Evolutionary conservation across 75 land plant genomes (phyloP).

Genomic region (Isoetes taiwanensis): DNA sequence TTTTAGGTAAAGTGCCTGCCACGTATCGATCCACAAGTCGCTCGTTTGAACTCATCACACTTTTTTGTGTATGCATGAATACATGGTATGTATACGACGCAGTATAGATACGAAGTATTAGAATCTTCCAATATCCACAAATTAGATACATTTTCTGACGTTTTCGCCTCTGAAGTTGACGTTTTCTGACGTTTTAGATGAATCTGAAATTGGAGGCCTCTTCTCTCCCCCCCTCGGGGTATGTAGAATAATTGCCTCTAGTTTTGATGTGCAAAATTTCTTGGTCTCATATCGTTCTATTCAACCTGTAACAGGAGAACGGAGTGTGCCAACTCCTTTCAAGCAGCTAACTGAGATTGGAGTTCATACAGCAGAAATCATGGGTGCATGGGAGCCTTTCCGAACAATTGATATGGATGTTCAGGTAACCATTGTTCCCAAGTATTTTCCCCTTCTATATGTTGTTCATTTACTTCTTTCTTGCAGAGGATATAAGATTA

Average conservation of each 20-base stretch:
- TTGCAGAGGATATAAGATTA: not conserved
- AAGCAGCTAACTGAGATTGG: slow-evolving; percentile 24
- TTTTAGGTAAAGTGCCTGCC: no score
- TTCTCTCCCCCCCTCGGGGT: slow-evolving; percentile 99
- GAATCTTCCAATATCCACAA: no score
- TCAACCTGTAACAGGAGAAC: slow-evolving; percentile 45
- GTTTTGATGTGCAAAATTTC: not conserved
- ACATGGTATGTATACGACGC: no score
- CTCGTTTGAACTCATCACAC: no score
- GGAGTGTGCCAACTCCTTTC: slow-evolving; percentile 41
- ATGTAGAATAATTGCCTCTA: not conserved
- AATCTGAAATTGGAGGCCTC: slow-evolving; percentile 74
- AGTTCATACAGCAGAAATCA: slow-evolving; percentile 10
- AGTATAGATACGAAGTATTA: no score
- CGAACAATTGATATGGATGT: slow-evolving; percentile 80
- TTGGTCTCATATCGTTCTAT: not conserved
- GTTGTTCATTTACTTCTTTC: not conserved
- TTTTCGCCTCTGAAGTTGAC: no score
- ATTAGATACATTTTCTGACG: no score
- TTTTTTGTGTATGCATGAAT: no score
- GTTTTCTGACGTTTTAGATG: slow-evolving; percentile 80
- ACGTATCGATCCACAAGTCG: no score
- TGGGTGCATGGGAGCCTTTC: slow-evolving; percentile 74
- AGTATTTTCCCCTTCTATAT: not conserved
- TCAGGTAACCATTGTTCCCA: slow-evolving; percentile 33